Conservation (phyloP, 2,329 filamentous ascomycete species). For the Ceratocystis smalleyi region DNA sequence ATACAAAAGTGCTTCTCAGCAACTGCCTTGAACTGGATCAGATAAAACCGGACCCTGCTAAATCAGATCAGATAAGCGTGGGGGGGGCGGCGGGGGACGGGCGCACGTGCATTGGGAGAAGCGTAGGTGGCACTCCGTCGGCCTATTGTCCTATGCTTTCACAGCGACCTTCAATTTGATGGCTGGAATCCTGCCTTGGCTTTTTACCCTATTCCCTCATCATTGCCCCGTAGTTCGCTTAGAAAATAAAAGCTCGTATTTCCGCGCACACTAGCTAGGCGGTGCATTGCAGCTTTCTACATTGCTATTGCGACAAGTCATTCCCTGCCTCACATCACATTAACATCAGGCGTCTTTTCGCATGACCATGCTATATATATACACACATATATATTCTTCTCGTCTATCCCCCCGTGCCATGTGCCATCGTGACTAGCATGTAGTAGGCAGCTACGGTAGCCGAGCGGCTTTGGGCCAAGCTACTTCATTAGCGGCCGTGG, state of each 20-base stretch:
- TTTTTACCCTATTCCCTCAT: neutral
- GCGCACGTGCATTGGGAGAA: neutral
- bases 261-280: too few relatives aligned
- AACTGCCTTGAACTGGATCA: neutral
- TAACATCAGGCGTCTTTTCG: neutral
- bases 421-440: neutral
- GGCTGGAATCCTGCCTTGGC: neutral
- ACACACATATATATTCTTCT: too few relatives aligned
- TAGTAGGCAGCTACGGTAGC: neutral
- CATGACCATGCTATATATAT: neutral
- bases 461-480: neutral
- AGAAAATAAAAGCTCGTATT: neutral
- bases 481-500: neutral
- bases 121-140: neutral
- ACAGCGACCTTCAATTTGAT: neutral
- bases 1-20: neutral
- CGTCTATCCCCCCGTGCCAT: neutral
- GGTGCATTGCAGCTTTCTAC: neutral
- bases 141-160: neutral
- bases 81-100: neutral
- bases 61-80: conserved; percentile 3
- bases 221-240: too few relatives aligned
- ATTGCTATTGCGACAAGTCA: neutral
- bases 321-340: neutral
- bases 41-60: neutral